A percentile compares a stretch with the other conserved stretches of the same genome.
Evolutionary conservation across 139 green algal species (phyloP).

Genomic region (Micractinium conductrix): DNA sequence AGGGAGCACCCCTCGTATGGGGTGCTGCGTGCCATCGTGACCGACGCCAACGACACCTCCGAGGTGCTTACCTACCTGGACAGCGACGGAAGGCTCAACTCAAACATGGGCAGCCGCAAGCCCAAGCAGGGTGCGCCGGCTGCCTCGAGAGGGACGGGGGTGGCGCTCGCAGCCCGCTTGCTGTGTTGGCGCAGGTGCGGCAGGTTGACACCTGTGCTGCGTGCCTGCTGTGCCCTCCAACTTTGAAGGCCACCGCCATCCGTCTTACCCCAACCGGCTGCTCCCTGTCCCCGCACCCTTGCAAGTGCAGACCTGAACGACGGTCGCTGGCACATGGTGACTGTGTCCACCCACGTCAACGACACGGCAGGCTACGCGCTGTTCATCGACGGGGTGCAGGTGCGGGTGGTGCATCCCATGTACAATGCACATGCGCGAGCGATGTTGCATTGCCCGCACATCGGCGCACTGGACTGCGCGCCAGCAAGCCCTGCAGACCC

Average conservation of each 20-base stretch:
- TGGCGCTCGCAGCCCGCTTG: too few species aligned
- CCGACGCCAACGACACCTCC: slow-evolving; percentile 28
- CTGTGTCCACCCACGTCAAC: slow-evolving; percentile 51
- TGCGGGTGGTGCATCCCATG: neutral
- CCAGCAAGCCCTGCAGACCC: too few species aligned
- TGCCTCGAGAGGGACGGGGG: neutral
- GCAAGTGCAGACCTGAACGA: slow-evolving; percentile 48
- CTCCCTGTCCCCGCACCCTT: neutral
- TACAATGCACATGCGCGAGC: too few species aligned
- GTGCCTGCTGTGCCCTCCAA: too few species aligned
- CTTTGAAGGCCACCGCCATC: too few species aligned
- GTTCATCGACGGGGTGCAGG: slow-evolving; percentile 57
- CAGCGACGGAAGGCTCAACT: slow-evolving; percentile 37
- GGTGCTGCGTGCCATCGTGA: slow-evolving; percentile 52
- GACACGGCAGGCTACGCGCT: slow-evolving; percentile 48
- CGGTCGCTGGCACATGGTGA: slow-evolving; percentile 78
- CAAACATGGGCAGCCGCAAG: neutral
- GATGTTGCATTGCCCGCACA: too few species aligned
- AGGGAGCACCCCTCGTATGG: slow-evolving; percentile 48
- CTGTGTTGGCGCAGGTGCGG: neutral
- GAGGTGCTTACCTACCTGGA: slow-evolving; percentile 33
- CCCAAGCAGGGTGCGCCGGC: neutral
- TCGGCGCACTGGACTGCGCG: too few species aligned
- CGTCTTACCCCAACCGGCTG: neutral
- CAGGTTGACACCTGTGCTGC: neutral